Conservation (phyloP, 2,329 filamentous ascomycete genomes). For the Pseudopyricularia cyperi region DNA sequence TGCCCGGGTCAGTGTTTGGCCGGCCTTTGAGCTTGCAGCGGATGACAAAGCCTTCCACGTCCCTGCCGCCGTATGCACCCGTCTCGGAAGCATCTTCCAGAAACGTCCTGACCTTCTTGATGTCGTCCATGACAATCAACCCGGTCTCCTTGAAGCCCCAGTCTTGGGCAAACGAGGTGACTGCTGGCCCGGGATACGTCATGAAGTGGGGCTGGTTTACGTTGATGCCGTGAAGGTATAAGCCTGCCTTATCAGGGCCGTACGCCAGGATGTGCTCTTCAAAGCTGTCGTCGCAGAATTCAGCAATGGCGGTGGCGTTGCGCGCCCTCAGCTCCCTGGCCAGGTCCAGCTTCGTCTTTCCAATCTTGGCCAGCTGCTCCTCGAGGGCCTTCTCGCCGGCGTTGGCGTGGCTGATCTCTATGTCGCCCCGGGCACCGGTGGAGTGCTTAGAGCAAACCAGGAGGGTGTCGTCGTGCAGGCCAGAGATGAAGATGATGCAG, state of each 20-base stretch:
- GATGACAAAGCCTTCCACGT: constrained; percentile 94
- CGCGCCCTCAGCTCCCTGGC: constrained; percentile 61
- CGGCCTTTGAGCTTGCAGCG: constrained; percentile 62
- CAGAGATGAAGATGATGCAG: constrained; percentile 97
- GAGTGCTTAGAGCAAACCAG: constrained; percentile 99
- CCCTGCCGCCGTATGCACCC: constrained; percentile 77
- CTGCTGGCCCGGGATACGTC: constrained; percentile 70
- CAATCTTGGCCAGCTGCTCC: constrained; percentile 61
- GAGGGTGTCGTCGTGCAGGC: constrained; percentile 75
- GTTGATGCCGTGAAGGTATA: constrained; percentile 95
- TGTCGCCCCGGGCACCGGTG: constrained; percentile 65
- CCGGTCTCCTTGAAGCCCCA: constrained; percentile 93
- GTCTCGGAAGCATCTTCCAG: constrained; percentile 77
- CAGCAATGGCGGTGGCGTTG: constrained; percentile 89
- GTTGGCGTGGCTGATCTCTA: constrained; percentile 64
- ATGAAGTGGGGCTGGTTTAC: constrained; percentile 85
- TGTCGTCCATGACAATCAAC: constrained; percentile 62
- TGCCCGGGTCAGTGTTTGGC: constrained; percentile 25
- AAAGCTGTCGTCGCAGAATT: constrained; percentile 90
- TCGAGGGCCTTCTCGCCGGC: constrained; percentile 76
- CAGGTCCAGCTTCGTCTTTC: constrained; percentile 67
- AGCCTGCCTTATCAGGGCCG: constrained; percentile 64
- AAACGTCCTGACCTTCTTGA: constrained; percentile 63
- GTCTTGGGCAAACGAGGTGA: constrained; percentile 76
- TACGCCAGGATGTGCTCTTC: constrained; percentile 96